phyloP scores from a whole-genome alignment of 2,329 filamentous ascomycete genomes.

The Byssochlamys sp. region DNA sequence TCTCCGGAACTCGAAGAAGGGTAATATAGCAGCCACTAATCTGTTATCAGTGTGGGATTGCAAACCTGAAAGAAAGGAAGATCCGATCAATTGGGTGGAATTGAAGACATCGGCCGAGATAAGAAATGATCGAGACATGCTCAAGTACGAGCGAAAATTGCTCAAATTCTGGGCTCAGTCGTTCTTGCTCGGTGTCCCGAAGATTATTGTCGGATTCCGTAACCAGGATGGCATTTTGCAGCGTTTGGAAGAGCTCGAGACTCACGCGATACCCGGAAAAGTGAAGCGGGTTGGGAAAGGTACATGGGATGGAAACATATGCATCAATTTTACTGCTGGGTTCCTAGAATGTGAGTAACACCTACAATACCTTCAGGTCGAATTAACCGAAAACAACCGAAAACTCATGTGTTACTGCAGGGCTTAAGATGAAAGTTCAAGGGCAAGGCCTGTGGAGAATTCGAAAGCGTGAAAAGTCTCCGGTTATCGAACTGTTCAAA shows the following conservation, averaged over 20 bases:
- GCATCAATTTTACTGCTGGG: conserved; percentile 75
- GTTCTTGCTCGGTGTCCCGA: conserved; percentile 84
- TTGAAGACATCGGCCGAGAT: conserved; percentile 81
- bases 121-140: conserved; percentile 54
- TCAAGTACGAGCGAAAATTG: conserved; percentile 78
- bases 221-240: conserved; percentile 61
- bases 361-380: not conserved
- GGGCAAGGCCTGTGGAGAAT: conserved; percentile 75
- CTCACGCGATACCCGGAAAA: conserved; percentile 64
- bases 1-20: not conserved
- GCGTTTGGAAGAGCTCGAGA: conserved; percentile 68
- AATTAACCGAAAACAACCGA: not conserved
- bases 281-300: conserved; percentile 57
- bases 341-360: conserved; percentile 63
- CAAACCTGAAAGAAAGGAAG: conserved; percentile 57
- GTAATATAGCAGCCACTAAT: conserved; percentile 2
- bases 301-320: conserved; percentile 84
- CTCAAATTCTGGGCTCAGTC: conserved; percentile 96
- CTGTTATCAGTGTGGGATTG: conserved; percentile 61
- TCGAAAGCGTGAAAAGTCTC: conserved; percentile 52
- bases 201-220: conserved; percentile 82
- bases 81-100: conserved; percentile 84
- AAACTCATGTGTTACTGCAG: conserved; percentile 32
- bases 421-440: conserved; percentile 51
- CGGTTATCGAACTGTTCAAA: conserved; percentile 62